These are phyloP conservation scores for Omphalea diandra DNA, from an alignment of 441 rosid species.

Conservation along the genomic window DNA sequence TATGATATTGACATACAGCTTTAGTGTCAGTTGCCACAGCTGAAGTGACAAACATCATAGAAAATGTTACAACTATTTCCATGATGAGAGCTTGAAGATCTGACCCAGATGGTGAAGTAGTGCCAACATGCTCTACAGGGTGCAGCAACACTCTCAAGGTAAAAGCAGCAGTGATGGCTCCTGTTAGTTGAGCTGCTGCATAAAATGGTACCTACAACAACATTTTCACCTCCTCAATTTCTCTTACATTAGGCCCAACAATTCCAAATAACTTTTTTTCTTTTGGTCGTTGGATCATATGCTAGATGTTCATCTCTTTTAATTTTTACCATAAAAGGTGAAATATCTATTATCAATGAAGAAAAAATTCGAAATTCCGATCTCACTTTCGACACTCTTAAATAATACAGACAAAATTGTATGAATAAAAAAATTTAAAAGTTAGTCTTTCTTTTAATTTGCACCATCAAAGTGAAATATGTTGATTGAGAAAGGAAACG, in stretches of 20 bases:
- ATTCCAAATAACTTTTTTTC: background rate
- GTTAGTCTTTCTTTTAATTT: too few species aligned
- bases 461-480: too few species aligned
- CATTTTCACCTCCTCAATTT: background rate
- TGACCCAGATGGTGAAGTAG: constrained; percentile 56
- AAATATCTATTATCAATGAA: too few species aligned
- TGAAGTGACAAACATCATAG: constrained; percentile 58
- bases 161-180: constrained; percentile 44
- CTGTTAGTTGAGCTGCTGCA: constrained; percentile 50
- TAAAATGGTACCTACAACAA: constrained; percentile 51
- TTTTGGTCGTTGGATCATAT: too few species aligned
- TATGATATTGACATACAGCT: constrained; percentile 42
- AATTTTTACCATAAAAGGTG: too few species aligned
- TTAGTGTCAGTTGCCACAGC: constrained; percentile 65
- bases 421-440: too few species aligned
- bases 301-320: too few species aligned
- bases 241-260: too few species aligned
- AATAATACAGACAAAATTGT: too few species aligned
- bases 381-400: too few species aligned
- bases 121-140: constrained; percentile 46
- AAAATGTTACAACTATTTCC: constrained; percentile 64
- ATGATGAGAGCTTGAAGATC: constrained; percentile 47
- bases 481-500: too few species aligned
- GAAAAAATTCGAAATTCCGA: too few species aligned
- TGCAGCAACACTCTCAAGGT: constrained; percentile 42